phyloP scores from a whole-genome alignment of 345 rosid species.

The Aethionema arabicum region DNA sequence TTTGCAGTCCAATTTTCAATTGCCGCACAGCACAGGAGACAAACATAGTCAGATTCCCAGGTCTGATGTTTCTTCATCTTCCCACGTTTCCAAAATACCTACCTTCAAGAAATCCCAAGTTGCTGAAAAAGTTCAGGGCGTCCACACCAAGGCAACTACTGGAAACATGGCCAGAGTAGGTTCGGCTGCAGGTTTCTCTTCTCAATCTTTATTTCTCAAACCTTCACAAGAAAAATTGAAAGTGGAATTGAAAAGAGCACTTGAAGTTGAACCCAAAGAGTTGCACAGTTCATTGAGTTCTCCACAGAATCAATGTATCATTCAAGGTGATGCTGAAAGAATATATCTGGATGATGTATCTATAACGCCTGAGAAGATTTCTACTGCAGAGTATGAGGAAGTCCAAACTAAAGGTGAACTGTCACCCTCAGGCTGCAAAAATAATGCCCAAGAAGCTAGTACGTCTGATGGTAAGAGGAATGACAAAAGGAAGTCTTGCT shows the following conservation, averaged over 20 bases:
- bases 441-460: constrained; percentile 25
- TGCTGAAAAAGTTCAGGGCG: constrained; percentile 29
- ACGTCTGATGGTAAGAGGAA: constrained; percentile 20
- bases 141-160: constrained; percentile 31
- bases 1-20: constrained; percentile 66
- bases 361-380: constrained; percentile 30
- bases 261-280: constrained; percentile 30
- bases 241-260: constrained; percentile 30
- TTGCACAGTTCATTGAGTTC: constrained; percentile 27
- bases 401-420: constrained; percentile 31
- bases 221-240: constrained; percentile 37
- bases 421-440: constrained; percentile 26
- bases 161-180: constrained; percentile 23
- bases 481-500: constrained; percentile 28
- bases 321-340: constrained; percentile 32
- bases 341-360: constrained; percentile 25
- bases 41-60: constrained; percentile 40
- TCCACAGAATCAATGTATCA: constrained; percentile 37
- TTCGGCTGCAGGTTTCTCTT: constrained; percentile 29
- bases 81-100: constrained; percentile 37
- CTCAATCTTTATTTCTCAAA: constrained; percentile 26
- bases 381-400: constrained; percentile 27
- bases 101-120: constrained; percentile 36
- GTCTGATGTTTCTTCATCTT: constrained; percentile 39
- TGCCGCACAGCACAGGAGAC: constrained; percentile 36